Percentiles rank a stretch among this genome's conserved stretches.
Evolutionary conservation across 2,329 filamentous ascomycete genomes (phyloP).

Genomic region (Drechslerella stenobrocha): DNA sequence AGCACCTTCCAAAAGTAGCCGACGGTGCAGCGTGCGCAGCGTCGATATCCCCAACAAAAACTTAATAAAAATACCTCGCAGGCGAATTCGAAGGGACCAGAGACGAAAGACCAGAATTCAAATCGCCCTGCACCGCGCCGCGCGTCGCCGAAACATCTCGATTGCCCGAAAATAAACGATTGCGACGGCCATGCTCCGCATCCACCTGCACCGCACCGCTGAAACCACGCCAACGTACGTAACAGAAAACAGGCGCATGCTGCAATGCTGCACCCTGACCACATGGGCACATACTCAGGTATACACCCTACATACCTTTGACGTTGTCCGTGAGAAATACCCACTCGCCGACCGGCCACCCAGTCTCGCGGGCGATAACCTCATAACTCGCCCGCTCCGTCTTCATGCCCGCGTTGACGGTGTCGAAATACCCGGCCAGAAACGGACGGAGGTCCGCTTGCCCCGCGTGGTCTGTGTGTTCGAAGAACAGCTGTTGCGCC

Average conservation of each 20-base stretch:
- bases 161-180: neutral
- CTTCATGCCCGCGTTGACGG: constrained; percentile 77
- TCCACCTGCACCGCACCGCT: neutral
- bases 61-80: constrained; percentile 4
- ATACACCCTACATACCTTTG: constrained; percentile 58
- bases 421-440: constrained; percentile 74
- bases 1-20: neutral
- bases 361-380: constrained; percentile 63
- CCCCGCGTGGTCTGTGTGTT: constrained; percentile 64
- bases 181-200: neutral
- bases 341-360: constrained; percentile 62
- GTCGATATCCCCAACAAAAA: constrained; percentile 1
- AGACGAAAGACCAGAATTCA: no score
- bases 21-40: neutral
- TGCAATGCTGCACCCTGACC: no score
- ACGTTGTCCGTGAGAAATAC: constrained; percentile 83
- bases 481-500: constrained; percentile 78
- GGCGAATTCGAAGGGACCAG: no score
- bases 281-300: no score
- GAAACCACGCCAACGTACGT: neutral
- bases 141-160: neutral
- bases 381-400: constrained; percentile 68
- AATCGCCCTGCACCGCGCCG: neutral
- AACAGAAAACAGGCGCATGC: constrained; percentile 2
- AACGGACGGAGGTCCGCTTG: constrained; percentile 64